phyloP scores from a whole-genome alignment of 176 grass and related monocot genomes.

The Metroxylon sagu region DNA sequence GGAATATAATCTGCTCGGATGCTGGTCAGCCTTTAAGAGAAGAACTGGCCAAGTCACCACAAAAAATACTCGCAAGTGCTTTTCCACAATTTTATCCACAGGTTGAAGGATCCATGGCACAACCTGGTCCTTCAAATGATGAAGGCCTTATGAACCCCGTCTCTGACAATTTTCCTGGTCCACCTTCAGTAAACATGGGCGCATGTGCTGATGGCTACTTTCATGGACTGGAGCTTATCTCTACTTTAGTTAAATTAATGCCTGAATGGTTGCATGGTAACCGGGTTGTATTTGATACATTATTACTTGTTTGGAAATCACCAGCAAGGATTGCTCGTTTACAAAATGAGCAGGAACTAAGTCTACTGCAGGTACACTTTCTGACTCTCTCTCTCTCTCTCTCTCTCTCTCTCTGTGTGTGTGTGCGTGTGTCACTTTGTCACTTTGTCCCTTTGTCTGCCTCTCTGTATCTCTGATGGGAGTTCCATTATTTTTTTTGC shows the following conservation, averaged over 20 bases:
- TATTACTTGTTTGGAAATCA: slow-evolving; percentile 95
- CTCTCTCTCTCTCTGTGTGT: too few relatives aligned
- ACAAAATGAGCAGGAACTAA: slow-evolving; percentile 88
- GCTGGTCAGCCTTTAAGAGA: slow-evolving; percentile 69
- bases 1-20: slow-evolving; percentile 98
- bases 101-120: slow-evolving; percentile 40
- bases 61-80: slow-evolving; percentile 92
- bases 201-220: slow-evolving; percentile 75
- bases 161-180: slow-evolving; percentile 46
- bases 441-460: too few relatives aligned
- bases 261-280: slow-evolving; percentile 92
- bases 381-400: background rate
- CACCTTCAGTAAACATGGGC: slow-evolving; percentile 42
- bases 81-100: slow-evolving; percentile 68
- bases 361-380: slow-evolving; percentile 64
- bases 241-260: slow-evolving; percentile 84
- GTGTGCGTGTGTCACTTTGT: too few relatives aligned
- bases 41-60: slow-evolving; percentile 80
- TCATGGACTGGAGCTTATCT: slow-evolving; percentile 89
- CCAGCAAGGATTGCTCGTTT: slow-evolving; percentile 70
- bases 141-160: slow-evolving; percentile 43
- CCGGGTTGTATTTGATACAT: slow-evolving; percentile 67
- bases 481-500: too few relatives aligned
- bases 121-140: slow-evolving; percentile 57
- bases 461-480: too few relatives aligned